Base-by-base conservation (phyloP, 2,329 filamentous ascomycete species). In the Sporothrix mexicana region DNA sequence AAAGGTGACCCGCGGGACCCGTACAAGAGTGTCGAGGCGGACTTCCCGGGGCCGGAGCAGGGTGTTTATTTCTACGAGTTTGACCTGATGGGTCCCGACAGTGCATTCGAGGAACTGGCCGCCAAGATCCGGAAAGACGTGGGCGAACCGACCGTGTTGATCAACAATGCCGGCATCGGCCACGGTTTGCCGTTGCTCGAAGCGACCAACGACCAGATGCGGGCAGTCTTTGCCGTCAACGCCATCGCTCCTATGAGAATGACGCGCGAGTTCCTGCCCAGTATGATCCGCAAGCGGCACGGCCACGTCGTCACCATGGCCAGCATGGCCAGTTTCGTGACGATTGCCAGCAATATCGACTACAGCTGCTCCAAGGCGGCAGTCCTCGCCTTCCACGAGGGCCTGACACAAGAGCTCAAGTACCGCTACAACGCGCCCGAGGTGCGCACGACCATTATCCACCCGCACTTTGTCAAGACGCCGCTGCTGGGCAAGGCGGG, bases 281-380 rank as follows among this genome's bases (percentile, higher is more conserved):
- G 82, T 75, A 91, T 94, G 86, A 80, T 91, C 69, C 78, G 81
- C 8, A 78, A 78, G 13, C 89, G 93, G 81, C 91, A 94, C 81
- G 92, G 92, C 74, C 92, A 92, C 85, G 80, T 94, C 55, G 90
- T 93, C 25, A 93, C 90, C 0, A 86, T 94, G 25, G 88, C 92
- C 15, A 90, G 87, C 1, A 84, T 88, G 67, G 90, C 91, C 0
- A 86, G 87, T 13, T 92, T 88, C 81, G 76, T 89, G 8, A 83
- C 86, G 0, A 85, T 88, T 0, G 88, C 91, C 2, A 86, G 86
- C 76, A 83, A 87, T 1, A 12, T 90, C 51, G 91, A 93, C 81
- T 94, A 94, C 81, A 84, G 85, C 1, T 85, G 88, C 8, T 87
- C 86, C 75, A 94, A 94, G 81, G 87, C 91, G 1, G 91, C 89